Evolutionary conservation across 805 yeast species (phyloP).

Genomic region (Candida methanosorbosa): DNA sequence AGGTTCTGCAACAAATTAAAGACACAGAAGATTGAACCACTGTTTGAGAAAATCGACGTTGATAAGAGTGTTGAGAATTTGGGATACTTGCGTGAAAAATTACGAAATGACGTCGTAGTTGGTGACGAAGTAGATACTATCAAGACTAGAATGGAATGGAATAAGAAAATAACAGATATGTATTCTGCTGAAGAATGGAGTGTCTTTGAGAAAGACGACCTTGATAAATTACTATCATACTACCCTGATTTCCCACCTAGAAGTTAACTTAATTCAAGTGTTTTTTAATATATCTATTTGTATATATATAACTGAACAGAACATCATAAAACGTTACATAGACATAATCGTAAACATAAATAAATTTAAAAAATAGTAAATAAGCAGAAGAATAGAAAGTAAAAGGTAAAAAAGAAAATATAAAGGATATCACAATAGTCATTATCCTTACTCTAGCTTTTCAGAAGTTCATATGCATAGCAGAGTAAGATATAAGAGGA

Average conservation of each 20-base stretch:
- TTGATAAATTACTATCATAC: constrained; percentile 32
- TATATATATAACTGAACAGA: too few relatives aligned
- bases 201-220: constrained; percentile 24
- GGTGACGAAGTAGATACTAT: constrained; percentile 41
- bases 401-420: background rate
- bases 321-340: too few relatives aligned
- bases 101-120: constrained; percentile 33
- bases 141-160: constrained; percentile 63
- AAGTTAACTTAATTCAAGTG: too few relatives aligned
- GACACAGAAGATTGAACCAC: constrained; percentile 40
- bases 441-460: too few relatives aligned
- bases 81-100: constrained; percentile 41
- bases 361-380: too few relatives aligned
- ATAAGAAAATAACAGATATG: constrained; percentile 53
- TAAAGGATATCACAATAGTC: too few relatives aligned
- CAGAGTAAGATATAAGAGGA: too few relatives aligned
- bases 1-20: constrained; percentile 57
- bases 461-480: too few relatives aligned
- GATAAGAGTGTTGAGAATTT: constrained; percentile 54
- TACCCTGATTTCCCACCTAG: constrained; percentile 52
- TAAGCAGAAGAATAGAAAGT: too few relatives aligned
- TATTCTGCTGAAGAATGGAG: constrained; percentile 56
- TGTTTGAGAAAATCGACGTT: constrained; percentile 31
- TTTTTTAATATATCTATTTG: too few relatives aligned
- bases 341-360: too few relatives aligned